These are phyloP conservation scores for Podaxis rugospora DNA, from an alignment of 768 basidiomycete genomes.

Conservation along the genomic window DNA sequence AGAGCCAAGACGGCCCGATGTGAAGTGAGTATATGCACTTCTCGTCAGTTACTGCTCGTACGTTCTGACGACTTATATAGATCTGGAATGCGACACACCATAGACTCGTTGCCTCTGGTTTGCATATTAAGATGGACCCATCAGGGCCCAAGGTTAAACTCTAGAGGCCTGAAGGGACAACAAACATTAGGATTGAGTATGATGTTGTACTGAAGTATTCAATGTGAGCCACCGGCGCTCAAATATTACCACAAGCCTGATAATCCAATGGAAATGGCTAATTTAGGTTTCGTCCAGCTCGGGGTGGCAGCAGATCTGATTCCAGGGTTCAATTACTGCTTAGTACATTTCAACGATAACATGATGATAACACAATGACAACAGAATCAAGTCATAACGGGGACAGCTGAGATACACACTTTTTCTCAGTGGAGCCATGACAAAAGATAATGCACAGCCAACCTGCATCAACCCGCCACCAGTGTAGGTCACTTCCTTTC, in stretches of 20 bases:
- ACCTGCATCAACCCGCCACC: no score
- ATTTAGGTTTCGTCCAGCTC: not conserved
- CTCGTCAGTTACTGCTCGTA: not conserved
- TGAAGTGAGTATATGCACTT: conserved; percentile 32
- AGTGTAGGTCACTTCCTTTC: no score
- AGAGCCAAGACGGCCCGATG: conserved; percentile 44
- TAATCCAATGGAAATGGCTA: not conserved
- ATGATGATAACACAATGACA: not conserved
- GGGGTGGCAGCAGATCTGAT: not conserved
- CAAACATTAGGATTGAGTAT: not conserved
- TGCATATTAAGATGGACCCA: conserved; percentile 52
- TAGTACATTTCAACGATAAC: not conserved
- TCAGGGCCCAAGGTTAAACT: conserved; percentile 18
- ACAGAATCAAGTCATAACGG: no score
- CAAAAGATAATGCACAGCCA: no score
- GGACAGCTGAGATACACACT: no score
- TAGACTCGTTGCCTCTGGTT: conserved; percentile 49
- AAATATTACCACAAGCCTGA: no score
- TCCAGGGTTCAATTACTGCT: not conserved
- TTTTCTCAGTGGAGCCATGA: no score
- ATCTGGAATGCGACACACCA: conserved; percentile 54
- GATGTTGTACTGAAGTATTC: not conserved
- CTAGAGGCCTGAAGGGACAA: not conserved
- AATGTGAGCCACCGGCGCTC: not conserved
- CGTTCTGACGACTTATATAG: conserved; percentile 23